A percentile compares a stretch with the other conserved stretches of the same genome.
These are phyloP conservation scores for Pascua sp. DNA, from an alignment of 1,284 basidiomycete genomes.

Conservation along the genomic window DNA sequence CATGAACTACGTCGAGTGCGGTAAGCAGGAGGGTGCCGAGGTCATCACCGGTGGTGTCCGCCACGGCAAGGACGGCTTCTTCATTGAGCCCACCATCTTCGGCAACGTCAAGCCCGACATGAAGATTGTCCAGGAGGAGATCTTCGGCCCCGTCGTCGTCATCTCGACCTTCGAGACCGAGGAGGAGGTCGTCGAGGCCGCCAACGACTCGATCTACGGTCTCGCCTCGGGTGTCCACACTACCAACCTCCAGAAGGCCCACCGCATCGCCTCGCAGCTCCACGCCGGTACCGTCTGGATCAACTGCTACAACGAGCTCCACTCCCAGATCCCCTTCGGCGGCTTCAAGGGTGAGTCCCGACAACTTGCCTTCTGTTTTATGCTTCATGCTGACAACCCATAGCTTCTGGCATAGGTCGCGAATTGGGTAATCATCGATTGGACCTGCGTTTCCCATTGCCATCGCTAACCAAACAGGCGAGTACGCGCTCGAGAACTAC, in stretches of 20 bases:
- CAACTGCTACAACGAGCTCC: conserved; percentile 69
- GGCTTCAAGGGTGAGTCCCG: conserved; percentile 64
- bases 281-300: conserved; percentile 67
- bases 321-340: conserved; percentile 72
- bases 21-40: conserved; percentile 78
- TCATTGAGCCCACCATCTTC: conserved; percentile 69
- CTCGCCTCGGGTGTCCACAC: conserved; percentile 84
- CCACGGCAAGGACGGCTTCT: conserved; percentile 63
- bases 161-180: conserved; percentile 66
- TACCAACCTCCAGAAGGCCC: conserved; percentile 68
- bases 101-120: conserved; percentile 70
- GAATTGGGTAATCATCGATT: background rate
- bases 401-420: background rate
- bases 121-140: conserved; percentile 87
- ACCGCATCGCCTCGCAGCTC: conserved; percentile 69
- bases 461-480: background rate
- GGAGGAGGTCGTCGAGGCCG: conserved; percentile 68
- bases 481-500: conserved; percentile 57
- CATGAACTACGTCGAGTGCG: conserved; percentile 82
- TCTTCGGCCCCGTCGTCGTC: conserved; percentile 70
- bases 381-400: background rate
- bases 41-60: conserved; percentile 72
- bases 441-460: no score
- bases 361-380: background rate
- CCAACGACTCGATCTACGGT: conserved; percentile 83